Evolutionary conservation across 2,329 filamentous ascomycete genomes (phyloP).

Genomic region (Hypomyces rosellus): DNA sequence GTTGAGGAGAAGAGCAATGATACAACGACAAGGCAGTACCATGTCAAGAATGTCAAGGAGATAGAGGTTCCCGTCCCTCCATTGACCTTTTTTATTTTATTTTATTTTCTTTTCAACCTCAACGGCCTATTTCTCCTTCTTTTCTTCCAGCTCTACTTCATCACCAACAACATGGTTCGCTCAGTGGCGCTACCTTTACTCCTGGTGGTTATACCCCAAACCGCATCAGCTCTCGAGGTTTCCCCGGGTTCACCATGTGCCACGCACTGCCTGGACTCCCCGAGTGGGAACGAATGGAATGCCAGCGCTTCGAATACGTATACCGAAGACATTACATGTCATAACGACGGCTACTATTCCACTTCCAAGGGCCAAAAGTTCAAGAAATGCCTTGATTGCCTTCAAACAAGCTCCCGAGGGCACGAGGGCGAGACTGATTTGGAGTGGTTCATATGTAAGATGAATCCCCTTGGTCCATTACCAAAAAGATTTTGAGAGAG

Average conservation of each 20-base stretch:
- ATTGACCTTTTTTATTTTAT: neutral
- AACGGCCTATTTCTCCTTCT: neutral
- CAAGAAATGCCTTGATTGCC: conserved; percentile 40
- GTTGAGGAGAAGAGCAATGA: too few species aligned
- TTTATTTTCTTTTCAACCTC: neutral
- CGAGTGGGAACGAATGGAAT: conserved; percentile 26
- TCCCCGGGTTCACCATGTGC: conserved; percentile 47
- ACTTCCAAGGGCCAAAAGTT: conserved; percentile 37
- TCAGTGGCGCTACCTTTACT: conserved; percentile 12
- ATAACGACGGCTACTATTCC: conserved; percentile 33
- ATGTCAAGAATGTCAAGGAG: neutral
- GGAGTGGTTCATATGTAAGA: conserved; percentile 43
- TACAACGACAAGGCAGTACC: neutral
- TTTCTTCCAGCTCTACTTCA: neutral
- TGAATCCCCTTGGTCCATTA: neutral
- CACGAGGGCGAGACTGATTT: conserved; percentile 35
- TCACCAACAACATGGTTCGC: neutral
- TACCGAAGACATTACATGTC: conserved; percentile 41
- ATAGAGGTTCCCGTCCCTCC: neutral
- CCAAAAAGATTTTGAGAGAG: neutral
- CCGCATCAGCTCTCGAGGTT: conserved; percentile 34
- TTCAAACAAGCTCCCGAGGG: conserved; percentile 38
- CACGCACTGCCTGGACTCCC: conserved; percentile 37
- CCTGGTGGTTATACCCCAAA: conserved; percentile 14
- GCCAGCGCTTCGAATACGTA: conserved; percentile 35